A percentile compares a stretch with the other conserved stretches of the same genome.
phyloP scores from a whole-genome alignment of 139 green algal species.

The Ettlia oleoabundans region DNA sequence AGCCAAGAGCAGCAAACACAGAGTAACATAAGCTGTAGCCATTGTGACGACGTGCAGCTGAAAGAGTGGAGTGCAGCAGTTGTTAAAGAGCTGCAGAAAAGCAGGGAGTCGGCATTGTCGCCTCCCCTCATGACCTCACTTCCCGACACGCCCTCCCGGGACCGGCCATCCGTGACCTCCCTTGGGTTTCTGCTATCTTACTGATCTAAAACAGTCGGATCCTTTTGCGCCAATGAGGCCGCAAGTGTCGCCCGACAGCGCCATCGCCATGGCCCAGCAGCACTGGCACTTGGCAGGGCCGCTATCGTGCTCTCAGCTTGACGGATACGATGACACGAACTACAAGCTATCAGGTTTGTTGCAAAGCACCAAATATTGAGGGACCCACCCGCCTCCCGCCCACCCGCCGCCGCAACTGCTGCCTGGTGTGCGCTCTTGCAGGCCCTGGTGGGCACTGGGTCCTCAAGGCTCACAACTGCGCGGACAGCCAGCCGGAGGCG shows the following conservation, averaged over 20 bases:
- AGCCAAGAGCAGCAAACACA: background rate
- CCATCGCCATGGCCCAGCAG: background rate
- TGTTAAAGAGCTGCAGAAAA: too few species aligned
- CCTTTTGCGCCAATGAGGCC: background rate
- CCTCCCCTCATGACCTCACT: too few species aligned
- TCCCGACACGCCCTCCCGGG: too few species aligned
- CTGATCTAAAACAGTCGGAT: background rate
- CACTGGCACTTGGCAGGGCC: background rate
- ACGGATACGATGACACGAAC: background rate
- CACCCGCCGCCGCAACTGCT: slow-evolving; percentile 2
- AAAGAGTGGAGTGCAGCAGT: too few species aligned
- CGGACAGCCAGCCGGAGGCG: background rate
- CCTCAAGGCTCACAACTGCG: slow-evolving; percentile 14
- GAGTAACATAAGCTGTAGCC: too few species aligned
- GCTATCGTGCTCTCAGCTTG: background rate
- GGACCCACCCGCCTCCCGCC: too few species aligned
- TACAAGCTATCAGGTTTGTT: background rate
- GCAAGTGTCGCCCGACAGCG: background rate
- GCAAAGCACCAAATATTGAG: too few species aligned
- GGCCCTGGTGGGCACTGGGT: background rate
- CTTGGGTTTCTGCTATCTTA: too few species aligned
- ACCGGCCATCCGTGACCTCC: too few species aligned
- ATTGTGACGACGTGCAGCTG: too few species aligned
- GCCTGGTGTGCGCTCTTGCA: background rate
- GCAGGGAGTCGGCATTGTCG: too few species aligned